phyloP scores from a whole-genome alignment of 441 rosid genomes.

The Populus hybrid region DNA sequence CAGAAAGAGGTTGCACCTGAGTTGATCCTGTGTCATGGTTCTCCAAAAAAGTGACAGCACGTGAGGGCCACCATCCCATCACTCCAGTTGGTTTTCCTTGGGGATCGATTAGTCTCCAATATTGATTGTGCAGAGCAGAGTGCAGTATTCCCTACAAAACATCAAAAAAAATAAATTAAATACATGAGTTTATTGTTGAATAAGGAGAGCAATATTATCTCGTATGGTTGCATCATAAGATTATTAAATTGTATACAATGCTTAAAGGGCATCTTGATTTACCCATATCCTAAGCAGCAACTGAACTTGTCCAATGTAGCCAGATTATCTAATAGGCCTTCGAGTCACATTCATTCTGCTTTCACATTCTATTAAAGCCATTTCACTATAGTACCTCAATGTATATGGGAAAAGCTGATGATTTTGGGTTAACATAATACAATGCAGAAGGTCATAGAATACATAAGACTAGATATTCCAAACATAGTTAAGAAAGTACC shows the following conservation, averaged over 20 bases:
- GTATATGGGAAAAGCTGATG: neutral
- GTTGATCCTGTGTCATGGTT: slow-evolving; percentile 59
- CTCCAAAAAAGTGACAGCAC: slow-evolving; percentile 54
- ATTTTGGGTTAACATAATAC: neutral
- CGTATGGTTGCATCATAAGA: neutral
- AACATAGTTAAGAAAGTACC: slow-evolving; percentile 23
- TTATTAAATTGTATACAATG: neutral
- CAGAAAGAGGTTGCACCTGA: slow-evolving; percentile 33
- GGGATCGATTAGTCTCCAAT: slow-evolving; percentile 53
- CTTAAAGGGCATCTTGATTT: neutral
- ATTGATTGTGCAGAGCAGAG: slow-evolving; percentile 44
- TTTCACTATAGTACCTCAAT: neutral
- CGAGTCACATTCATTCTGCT: neutral
- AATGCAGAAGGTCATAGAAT: neutral
- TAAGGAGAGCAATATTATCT: neutral
- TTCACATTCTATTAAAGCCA: neutral
- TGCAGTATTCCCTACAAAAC: slow-evolving; percentile 48
- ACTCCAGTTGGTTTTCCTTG: slow-evolving; percentile 55
- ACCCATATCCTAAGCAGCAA: neutral
- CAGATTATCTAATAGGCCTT: neutral
- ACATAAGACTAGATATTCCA: neutral
- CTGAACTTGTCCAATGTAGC: neutral
- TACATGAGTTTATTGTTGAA: neutral
- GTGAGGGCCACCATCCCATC: slow-evolving; percentile 64
- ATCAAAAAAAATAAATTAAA: neutral